Evolutionary conservation across 257 asterid genomes (phyloP).

Genomic region (Misopates orontium): DNA sequence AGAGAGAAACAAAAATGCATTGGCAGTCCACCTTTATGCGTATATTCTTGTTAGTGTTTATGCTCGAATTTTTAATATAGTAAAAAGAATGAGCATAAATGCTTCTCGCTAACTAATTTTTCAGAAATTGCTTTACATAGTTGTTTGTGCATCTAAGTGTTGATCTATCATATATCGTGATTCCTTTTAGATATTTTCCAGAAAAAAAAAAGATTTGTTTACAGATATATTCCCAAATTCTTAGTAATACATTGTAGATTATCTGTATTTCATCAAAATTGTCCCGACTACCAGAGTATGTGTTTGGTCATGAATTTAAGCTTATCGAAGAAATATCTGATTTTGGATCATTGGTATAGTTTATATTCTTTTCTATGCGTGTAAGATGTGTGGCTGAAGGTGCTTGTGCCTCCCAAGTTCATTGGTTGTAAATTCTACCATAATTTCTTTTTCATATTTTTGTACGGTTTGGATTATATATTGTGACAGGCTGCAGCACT

Average conservation of each 20-base stretch:
- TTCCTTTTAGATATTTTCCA: background rate
- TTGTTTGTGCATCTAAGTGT: background rate
- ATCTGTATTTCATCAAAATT: background rate
- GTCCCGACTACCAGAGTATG: background rate
- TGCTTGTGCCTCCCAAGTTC: conserved; percentile 9
- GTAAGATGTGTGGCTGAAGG: too few relatives aligned
- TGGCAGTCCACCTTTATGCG: background rate
- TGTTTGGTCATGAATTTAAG: background rate
- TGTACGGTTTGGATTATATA: conserved; percentile 9
- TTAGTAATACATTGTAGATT: too few relatives aligned
- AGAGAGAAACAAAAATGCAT: conserved; percentile 9
- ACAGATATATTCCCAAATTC: conserved; percentile 10
- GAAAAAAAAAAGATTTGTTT: background rate
- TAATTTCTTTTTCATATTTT: conserved; percentile 16
- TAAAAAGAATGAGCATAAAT: background rate
- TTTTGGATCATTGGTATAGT: too few relatives aligned
- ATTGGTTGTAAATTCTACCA: conserved; percentile 18
- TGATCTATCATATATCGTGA: background rate
- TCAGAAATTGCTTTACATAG: background rate
- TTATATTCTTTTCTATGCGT: too few relatives aligned
- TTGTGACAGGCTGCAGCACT: conserved; percentile 90
- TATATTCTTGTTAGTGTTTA: background rate
- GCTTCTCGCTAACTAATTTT: background rate
- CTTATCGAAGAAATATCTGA: too few relatives aligned
- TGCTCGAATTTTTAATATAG: background rate